Percentiles rank a stretch among this genome's conserved stretches.
Evolutionary conservation across 495 filamentous ascomycete species (phyloP).

Genomic region (Tetracladium setigerum): DNA sequence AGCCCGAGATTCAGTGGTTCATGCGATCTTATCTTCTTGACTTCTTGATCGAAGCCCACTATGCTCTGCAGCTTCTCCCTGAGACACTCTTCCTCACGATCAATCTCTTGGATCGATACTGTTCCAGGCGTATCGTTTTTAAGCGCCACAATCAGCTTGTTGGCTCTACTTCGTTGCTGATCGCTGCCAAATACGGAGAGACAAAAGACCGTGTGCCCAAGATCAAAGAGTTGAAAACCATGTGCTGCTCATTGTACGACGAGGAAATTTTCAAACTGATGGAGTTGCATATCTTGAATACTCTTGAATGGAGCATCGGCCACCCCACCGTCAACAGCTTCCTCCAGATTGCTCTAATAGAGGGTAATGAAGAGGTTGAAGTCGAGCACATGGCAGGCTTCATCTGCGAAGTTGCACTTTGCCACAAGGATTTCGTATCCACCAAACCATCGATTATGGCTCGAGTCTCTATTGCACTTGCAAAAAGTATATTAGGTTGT

Average conservation of each 20-base stretch:
- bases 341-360: conserved; percentile 62
- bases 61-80: conserved; percentile 81
- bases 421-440: conserved; percentile 88
- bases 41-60: conserved; percentile 92
- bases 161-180: conserved; percentile 89
- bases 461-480: conserved; percentile 71
- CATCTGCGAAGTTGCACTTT: conserved; percentile 84
- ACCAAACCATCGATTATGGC: conserved; percentile 82
- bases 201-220: conserved; percentile 92
- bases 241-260: conserved; percentile 96
- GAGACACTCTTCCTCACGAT: conserved; percentile 89
- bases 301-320: conserved; percentile 84
- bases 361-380: conserved; percentile 70
- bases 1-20: conserved; percentile 97
- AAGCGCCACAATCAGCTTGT: conserved; percentile 95
- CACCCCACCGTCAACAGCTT: conserved; percentile 92
- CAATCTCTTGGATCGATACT: conserved; percentile 91
- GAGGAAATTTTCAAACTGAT: conserved; percentile 98
- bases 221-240: conserved; percentile 87
- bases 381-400: conserved; percentile 91
- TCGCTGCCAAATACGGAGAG: conserved; percentile 91
- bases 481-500: conserved; percentile 72
- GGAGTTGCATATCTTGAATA: conserved; percentile 97
- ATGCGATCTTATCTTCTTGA: conserved; percentile 96
- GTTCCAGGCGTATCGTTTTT: conserved; percentile 92